These are phyloP conservation scores for Solanum habrochaites DNA, from an alignment of 257 asterid species.

Conservation along the genomic window DNA sequence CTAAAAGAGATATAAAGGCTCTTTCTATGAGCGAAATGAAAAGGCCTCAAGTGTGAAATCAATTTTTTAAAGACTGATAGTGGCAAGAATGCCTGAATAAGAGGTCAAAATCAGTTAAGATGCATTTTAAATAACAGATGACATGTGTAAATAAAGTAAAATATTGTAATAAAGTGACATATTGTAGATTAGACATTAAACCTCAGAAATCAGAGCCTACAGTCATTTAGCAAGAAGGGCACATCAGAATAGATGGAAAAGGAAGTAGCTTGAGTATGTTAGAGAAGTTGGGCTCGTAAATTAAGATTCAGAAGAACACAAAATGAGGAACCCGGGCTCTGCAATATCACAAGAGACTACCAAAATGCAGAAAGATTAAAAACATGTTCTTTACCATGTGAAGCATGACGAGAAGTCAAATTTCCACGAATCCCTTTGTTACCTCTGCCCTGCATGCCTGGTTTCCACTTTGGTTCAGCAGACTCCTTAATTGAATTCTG, in stretches of 20 bases:
- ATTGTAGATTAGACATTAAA: neutral
- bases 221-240: neutral
- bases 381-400: conserved; percentile 38
- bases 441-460: conserved; percentile 50
- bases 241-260: neutral
- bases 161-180: neutral
- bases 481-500: conserved; percentile 63
- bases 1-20: neutral
- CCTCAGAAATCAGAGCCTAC: neutral
- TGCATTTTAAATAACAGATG: neutral
- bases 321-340: neutral
- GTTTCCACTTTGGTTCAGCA: conserved; percentile 54
- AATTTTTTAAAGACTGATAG: neutral
- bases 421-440: conserved; percentile 55
- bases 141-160: neutral
- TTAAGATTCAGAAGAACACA: neutral
- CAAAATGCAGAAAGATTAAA: neutral
- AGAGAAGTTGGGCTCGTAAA: neutral
- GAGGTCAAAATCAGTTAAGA: neutral
- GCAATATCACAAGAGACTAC: neutral
- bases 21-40: neutral
- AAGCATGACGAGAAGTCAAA: conserved; percentile 37
- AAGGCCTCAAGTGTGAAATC: neutral
- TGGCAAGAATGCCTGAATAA: neutral
- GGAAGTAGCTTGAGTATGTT: neutral